Percentiles rank a stretch among this genome's conserved stretches.
Conservation (phyloP, 2,329 filamentous ascomycete genomes). For the Fusarium equiseti region DNA sequence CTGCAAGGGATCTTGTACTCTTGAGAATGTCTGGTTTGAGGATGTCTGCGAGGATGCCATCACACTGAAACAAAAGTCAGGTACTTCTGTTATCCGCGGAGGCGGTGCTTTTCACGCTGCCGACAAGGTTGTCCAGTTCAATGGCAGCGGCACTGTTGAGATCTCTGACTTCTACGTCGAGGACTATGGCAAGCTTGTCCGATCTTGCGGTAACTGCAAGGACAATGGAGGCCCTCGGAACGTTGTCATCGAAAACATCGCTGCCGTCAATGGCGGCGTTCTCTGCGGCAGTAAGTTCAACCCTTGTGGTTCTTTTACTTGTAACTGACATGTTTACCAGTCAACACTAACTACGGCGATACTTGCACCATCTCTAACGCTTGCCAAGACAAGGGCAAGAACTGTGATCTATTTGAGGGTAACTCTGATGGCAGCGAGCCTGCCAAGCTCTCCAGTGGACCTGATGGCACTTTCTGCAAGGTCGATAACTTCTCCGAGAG, state of each 20-base stretch:
- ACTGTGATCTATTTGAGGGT: conserved; percentile 37
- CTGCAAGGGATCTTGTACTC: conserved; percentile 60
- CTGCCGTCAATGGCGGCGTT: conserved; percentile 41
- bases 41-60: conserved; percentile 55
- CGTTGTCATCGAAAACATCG: conserved; percentile 33
- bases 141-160: conserved; percentile 56
- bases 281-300: conserved; percentile 36
- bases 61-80: conserved; percentile 55
- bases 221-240: conserved; percentile 38
- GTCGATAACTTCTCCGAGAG: conserved; percentile 26
- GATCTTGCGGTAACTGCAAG: conserved; percentile 57
- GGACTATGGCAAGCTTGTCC: conserved; percentile 62
- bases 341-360: conserved; percentile 46
- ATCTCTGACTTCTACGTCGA: conserved; percentile 47
- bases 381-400: conserved; percentile 40
- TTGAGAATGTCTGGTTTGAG: conserved; percentile 56
- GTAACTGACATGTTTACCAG: neutral
- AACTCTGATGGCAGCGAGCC: conserved; percentile 38
- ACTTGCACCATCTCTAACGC: conserved; percentile 41
- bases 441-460: conserved; percentile 35
- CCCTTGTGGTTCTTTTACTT: too few species aligned
- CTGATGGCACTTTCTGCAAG: conserved; percentile 38
- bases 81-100: conserved; percentile 56
- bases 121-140: conserved; percentile 59
- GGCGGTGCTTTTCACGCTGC: conserved; percentile 57